Base-by-base conservation (phyloP, 2,329 filamentous ascomycete genomes). In the Trichoderma koningiopsis region DNA sequence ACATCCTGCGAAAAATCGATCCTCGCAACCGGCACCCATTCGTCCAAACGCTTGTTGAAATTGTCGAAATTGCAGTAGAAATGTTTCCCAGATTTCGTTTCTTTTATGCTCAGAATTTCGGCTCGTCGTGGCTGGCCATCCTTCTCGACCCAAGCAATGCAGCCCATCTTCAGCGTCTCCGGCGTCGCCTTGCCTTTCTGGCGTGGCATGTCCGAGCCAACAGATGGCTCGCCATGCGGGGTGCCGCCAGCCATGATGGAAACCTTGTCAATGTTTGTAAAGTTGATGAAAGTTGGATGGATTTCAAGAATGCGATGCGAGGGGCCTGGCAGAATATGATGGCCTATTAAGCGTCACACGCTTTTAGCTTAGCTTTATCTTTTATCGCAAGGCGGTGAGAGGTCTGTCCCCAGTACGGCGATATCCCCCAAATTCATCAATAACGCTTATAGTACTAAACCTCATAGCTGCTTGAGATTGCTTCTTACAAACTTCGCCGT, bases 21-120 rank as follows among this genome's bases (percentile, higher is more conserved):
- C 43, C 96, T 88, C 43, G 88, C 85, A 35, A 91, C 87, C 1
- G 92, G 86, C 11, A 99, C 90, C 96, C 96, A 99, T 84, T 99
- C 96, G 83, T 87, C 84, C 14, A 88, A 81, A 73, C 85, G 86
- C 81, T 98, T 98, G 82, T 98, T 98, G 87, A 97, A 98, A 76
- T 97, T 96, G 77, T 97, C 93, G 79, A 97, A 98, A 80, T 98
- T 97, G 76, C 97, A 96, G 80, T 97, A 97, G 77, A 95, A 97
- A 68, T 92, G 92, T 49, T 93, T 91, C 19, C 92, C 91, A 76
- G 93, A 95, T 80, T 96, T 96, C 27, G 92, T 92, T 70, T 94
- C 92, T 77, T 92, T 91, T 74, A 98, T 96, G 70, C 93, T 96
- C n/a, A 99, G 84, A 72, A 99, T 97, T 80, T 99, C 96, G 75